These are phyloP conservation scores for Xylaria sp. DNA, from an alignment of 2,329 filamentous ascomycete genomes.

Conservation along the genomic window DNA sequence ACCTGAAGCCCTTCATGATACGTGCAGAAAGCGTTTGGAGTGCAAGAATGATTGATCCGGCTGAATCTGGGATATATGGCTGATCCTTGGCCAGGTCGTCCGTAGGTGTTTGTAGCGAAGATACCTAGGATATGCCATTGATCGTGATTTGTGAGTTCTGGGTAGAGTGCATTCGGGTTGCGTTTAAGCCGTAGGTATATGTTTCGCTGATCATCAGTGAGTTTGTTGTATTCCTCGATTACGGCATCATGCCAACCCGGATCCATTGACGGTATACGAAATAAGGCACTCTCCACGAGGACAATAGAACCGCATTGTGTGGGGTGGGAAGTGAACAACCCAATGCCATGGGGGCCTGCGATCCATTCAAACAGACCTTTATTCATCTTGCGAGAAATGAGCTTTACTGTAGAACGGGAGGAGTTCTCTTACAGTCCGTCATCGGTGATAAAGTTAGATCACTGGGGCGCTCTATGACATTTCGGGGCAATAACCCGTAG, in stretches of 20 bases:
- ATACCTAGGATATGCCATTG: neutral
- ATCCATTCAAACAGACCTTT: neutral
- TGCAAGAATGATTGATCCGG: conserved; percentile 11
- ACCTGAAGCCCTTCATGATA: neutral
- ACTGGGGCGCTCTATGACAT: no score
- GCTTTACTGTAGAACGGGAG: neutral
- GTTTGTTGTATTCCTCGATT: neutral
- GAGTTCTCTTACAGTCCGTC: neutral
- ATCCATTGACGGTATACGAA: neutral
- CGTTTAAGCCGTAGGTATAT: neutral
- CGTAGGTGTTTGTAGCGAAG: neutral
- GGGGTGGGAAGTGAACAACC: neutral
- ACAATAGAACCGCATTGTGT: neutral
- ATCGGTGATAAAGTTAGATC: neutral
- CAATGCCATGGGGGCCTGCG: neutral
- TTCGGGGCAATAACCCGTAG: no score
- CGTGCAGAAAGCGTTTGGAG: neutral
- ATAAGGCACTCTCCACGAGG: neutral
- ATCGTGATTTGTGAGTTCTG: no score
- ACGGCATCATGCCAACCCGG: neutral
- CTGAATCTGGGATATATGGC: neutral
- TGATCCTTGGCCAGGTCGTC: no score
- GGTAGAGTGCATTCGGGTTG: neutral
- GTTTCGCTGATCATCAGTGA: neutral
- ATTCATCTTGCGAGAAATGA: neutral